Percentiles rank a stretch among this genome's conserved stretches.
These are phyloP conservation scores for Moricandia arvensis DNA, from an alignment of 345 rosid genomes.

Conservation along the genomic window DNA sequence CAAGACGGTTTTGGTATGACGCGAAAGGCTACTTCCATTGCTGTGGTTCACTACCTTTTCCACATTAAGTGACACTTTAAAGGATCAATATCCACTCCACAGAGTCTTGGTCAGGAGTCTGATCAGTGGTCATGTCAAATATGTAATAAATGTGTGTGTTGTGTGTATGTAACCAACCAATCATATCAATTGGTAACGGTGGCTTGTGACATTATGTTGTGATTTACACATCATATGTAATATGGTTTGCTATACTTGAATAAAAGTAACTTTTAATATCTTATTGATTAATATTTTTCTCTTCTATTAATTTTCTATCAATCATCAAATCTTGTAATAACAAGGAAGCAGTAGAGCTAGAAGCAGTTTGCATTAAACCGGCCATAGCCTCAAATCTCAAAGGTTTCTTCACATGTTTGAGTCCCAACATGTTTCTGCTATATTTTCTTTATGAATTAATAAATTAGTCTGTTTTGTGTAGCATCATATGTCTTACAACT, in stretches of 20 bases:
- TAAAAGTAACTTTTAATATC: neutral
- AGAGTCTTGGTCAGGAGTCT: neutral
- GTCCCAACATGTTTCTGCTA: neutral
- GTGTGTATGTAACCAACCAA: neutral
- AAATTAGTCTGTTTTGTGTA: constrained; percentile 1
- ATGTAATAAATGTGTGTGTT: constrained; percentile 8
- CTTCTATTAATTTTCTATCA: neutral
- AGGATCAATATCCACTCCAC: neutral
- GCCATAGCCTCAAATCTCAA: constrained; percentile 1
- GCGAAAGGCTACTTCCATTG: constrained; percentile 71
- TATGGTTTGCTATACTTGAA: neutral
- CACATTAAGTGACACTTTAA: constrained; percentile 25
- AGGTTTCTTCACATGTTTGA: constrained; percentile 6
- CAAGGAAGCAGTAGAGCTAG: no score
- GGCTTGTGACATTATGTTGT: neutral
- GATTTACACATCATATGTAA: neutral
- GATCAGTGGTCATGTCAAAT: constrained; percentile 13
- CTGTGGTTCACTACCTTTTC: constrained; percentile 79
- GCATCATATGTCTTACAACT: neutral
- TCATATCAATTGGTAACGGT: neutral
- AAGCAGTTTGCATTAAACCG: neutral
- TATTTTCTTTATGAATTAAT: neutral
- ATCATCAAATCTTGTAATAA: neutral
- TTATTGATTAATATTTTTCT: neutral
- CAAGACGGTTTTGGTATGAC: constrained; percentile 59